Evolutionary conservation across 192 early-diverging fungal genomes (phyloP).

Genomic region (Dissophora globulifera): DNA sequence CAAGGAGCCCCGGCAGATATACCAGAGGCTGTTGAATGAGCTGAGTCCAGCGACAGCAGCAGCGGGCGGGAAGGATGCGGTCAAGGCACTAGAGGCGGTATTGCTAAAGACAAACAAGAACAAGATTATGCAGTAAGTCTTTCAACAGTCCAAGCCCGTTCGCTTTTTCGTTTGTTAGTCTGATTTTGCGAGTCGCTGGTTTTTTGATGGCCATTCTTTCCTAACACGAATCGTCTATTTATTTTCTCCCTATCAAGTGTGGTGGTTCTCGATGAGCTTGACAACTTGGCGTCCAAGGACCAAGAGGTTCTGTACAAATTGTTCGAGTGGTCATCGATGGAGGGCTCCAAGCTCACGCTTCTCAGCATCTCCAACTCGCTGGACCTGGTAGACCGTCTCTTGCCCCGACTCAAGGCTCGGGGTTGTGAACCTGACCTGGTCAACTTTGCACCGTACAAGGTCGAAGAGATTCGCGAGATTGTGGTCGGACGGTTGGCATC

Average conservation of each 20-base stretch:
- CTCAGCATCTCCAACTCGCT: slow-evolving; percentile 96
- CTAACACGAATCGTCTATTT: background rate
- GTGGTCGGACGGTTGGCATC: slow-evolving; percentile 83
- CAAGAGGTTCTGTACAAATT: slow-evolving; percentile 89
- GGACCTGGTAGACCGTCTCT: slow-evolving; percentile 87
- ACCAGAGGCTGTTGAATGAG: slow-evolving; percentile 71
- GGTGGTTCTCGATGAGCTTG: slow-evolving; percentile 94
- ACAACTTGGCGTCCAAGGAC: slow-evolving; percentile 82
- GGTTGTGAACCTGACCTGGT: slow-evolving; percentile 85
- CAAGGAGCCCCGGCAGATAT: slow-evolving; percentile 74
- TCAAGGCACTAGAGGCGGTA: slow-evolving; percentile 64
- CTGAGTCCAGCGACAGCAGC: slow-evolving; percentile 40
- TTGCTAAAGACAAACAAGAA: slow-evolving; percentile 59
- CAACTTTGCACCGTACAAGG: slow-evolving; percentile 90
- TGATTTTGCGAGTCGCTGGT: background rate
- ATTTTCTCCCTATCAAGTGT: slow-evolving; percentile 67
- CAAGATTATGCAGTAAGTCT: slow-evolving; percentile 61
- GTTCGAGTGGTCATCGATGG: slow-evolving; percentile 79
- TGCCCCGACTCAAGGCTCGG: slow-evolving; percentile 87
- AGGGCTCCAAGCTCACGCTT: slow-evolving; percentile 74
- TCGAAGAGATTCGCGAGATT: slow-evolving; percentile 87
- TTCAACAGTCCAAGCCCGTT: background rate
- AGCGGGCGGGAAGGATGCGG: slow-evolving; percentile 56
- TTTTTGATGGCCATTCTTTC: background rate
- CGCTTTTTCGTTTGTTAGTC: background rate